phyloP scores from a whole-genome alignment of 176 grass and related monocot species.

The Oryza meyeriana region DNA sequence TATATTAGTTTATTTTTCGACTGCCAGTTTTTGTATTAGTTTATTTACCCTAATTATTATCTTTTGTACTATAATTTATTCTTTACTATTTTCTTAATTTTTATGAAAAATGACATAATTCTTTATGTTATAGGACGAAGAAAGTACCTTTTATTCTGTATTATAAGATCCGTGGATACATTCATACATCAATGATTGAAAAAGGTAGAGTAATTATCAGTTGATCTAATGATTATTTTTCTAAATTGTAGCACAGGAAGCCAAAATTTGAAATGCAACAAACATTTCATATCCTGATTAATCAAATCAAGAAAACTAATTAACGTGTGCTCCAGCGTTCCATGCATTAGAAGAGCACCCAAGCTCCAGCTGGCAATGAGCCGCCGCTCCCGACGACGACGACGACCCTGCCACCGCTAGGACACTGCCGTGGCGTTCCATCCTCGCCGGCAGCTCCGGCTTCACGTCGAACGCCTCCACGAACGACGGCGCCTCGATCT shows the following conservation, averaged over 20 bases:
- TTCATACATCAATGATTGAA: not conserved
- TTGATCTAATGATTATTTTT: not conserved
- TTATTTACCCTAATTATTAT: no score
- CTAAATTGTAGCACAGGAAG: not conserved
- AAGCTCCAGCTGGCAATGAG: constrained; percentile 37
- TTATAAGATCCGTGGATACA: no score
- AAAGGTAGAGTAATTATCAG: not conserved
- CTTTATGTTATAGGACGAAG: no score
- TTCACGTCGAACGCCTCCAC: constrained; percentile 9
- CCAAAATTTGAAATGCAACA: constrained; percentile 15
- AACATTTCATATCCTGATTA: not conserved
- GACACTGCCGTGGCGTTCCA: not conserved
- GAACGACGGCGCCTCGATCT: constrained; percentile 16
- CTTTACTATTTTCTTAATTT: no score
- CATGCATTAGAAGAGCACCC: constrained; percentile 37
- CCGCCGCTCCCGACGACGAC: not conserved
- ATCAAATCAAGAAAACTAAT: not conserved
- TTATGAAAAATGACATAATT: no score
- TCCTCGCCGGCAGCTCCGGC: not conserved
- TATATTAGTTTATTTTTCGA: no score
- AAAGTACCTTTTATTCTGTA: no score
- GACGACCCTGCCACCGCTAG: not conserved
- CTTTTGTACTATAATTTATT: no score
- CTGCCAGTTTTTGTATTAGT: no score
- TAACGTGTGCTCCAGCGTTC: not conserved